Percentiles rank a stretch among this genome's conserved stretches.
These are phyloP conservation scores for Globisporangium okanoganense DNA, from an alignment of 352 stramenopile genomes.

Conservation along the genomic window DNA sequence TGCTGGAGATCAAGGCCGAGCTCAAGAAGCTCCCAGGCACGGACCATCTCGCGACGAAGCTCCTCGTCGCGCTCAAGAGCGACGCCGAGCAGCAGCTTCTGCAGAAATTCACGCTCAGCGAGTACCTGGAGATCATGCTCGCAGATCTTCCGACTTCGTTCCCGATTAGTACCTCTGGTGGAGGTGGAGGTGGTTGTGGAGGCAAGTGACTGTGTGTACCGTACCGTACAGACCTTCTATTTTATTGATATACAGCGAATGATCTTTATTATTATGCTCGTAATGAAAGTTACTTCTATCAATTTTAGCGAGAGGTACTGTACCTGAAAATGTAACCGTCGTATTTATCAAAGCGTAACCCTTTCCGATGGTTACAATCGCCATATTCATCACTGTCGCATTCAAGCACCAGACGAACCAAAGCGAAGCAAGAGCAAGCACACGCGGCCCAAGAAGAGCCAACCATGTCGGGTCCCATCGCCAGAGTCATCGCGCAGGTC, in stretches of 20 bases:
- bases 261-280: neutral
- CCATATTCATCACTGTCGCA: too few relatives aligned
- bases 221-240: neutral
- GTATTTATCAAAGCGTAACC: too few relatives aligned
- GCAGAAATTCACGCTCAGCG: conserved; percentile 42
- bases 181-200: neutral
- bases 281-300: neutral
- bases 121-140: conserved; percentile 47
- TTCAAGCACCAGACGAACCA: too few relatives aligned
- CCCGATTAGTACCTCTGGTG: neutral
- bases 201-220: neutral
- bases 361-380: too few relatives aligned
- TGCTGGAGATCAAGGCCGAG: conserved; percentile 48
- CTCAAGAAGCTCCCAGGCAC: conserved; percentile 42
- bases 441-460: conserved; percentile 9
- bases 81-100: conserved; percentile 42
- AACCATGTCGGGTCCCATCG: conserved; percentile 78
- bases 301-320: neutral
- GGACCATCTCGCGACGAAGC: conserved; percentile 32
- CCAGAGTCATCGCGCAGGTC: conserved; percentile 79
- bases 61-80: conserved; percentile 33
- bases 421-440: conserved; percentile 9
- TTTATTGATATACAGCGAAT: neutral
- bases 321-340: neutral
- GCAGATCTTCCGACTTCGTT: conserved; percentile 36